Evolutionary conservation across 2,329 filamentous ascomycete species (phyloP), one percentile per base, ranked within the genome.

Genomic region (Diaporthe caulivora): DNA sequence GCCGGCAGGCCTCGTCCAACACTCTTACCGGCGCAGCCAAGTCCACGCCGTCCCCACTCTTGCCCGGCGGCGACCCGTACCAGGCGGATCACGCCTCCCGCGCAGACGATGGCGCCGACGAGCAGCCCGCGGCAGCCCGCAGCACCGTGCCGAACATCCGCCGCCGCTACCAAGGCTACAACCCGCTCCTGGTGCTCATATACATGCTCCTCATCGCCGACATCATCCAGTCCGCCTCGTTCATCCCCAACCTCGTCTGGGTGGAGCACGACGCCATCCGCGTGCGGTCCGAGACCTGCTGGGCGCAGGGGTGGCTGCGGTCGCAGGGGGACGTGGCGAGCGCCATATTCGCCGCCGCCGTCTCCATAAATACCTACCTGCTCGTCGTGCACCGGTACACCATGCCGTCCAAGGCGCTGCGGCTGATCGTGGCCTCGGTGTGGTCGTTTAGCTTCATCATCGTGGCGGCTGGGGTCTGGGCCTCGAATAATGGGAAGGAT

Each of bases 141-240:
- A 34, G 44, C 18, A 54, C 34, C 1, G 58, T 72, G 11, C 70
- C 70, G 6, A 72, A 72, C 49, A 72, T 72, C 10, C 58, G 70
- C 9, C 26, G 24, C 13, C 57, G 70, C 9, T 72, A 72, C 58
- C 37, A 65, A 17, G 70, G 70, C 18, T 72, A 72, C 11, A 62
- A 72, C 42, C 70, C 70, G 0, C 37, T 72, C 1, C 49, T 72
- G 1, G 70, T 72, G 6, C 70, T 72, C 13, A 72, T 72, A n/a
- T 72, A 72, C 26, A 72, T 72, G 70, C 70, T 72, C 3, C 58
- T 72, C 2, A 72, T 72, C 17, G 70, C 70, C 49, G 70, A 72
- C 26, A 72, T 72, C 3, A 72, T 72, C 21, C 70, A 72, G 58
- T 72, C 70, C 3, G 47, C 70, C 37, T 72, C 70, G 0, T 65